Evolutionary conservation across 805 yeast genomes (phyloP).

Genomic region (Yarrowia sp.): DNA sequence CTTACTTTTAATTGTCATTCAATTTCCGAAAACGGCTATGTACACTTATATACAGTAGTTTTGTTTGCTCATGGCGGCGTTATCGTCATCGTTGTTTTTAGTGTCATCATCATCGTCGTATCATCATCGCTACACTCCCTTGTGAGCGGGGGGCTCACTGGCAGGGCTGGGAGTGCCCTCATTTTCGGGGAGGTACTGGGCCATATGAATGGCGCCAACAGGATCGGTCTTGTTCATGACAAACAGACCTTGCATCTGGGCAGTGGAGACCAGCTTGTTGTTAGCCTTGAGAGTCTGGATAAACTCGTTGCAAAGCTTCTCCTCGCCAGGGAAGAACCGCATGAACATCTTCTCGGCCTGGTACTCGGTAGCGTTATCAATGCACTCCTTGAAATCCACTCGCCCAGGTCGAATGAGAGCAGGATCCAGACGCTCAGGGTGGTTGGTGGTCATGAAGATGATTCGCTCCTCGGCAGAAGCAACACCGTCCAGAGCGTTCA

Average conservation of each 20-base stretch:
- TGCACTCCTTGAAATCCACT: conserved; percentile 75
- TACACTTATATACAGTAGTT: conserved; percentile 4
- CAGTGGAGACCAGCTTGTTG: conserved; percentile 71
- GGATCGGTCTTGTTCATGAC: conserved; percentile 88
- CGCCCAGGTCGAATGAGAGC: conserved; percentile 94
- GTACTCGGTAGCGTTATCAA: conserved; percentile 80
- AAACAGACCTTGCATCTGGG: conserved; percentile 92
- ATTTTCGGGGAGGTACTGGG: conserved; percentile 33
- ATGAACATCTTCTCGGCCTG: conserved; percentile 83
- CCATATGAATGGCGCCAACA: conserved; percentile 64
- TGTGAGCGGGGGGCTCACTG: conserved; percentile 13
- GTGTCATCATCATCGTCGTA: neutral
- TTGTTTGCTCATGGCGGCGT: neutral
- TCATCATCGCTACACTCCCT: neutral
- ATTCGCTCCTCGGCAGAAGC: conserved; percentile 95
- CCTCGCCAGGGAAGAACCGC: conserved; percentile 70
- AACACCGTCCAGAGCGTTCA: conserved; percentile 95
- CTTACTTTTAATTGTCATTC: neutral
- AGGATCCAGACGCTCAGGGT: conserved; percentile 89
- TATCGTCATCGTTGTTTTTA: neutral
- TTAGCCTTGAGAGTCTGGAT: conserved; percentile 46
- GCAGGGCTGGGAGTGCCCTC: conserved; percentile 12
- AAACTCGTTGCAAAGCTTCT: conserved; percentile 53
- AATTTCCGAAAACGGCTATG: neutral
- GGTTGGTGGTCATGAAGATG: conserved; percentile 98